Evolutionary conservation across 805 yeast species (phyloP), one percentile per base, ranked within the genome.

Genomic region (Candida insectalens): DNA sequence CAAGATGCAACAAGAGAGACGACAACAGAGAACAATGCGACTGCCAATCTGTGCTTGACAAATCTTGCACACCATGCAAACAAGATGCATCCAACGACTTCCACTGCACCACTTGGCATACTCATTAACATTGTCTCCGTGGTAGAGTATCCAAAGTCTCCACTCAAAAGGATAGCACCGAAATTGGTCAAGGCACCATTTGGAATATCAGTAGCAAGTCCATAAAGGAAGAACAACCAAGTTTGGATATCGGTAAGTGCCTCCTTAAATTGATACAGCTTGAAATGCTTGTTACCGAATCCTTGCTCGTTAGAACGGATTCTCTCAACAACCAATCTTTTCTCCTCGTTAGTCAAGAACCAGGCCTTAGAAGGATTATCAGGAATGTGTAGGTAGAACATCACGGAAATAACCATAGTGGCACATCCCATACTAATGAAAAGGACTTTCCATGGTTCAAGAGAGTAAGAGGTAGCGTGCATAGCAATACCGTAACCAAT

Each of bases 121-220:
- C 41, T 41, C 44, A 46, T 40, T 16, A 46, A 34, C 9, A 43
- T 17, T 2, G 31, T 9, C n/a, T 27, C 18, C 12, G 22, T 22
- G 2, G 54, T 46, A 20, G 38, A 21, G 41, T 49, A 59, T 3
- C 60, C 62, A 39, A 50, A 58, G 6, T 55, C 54, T 32, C 37
- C 43, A 10, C 17, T 25, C 17, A 63, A 43, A 14, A 62, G 43
- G 13, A 60, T 50, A 37, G 61, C 67, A 14, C 66, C 66, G 40
- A 71, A 64, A 31, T 69, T 40, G 69, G 77, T 39, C 66, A 61
- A 44, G 18, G 59, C 63, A 42, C 63, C 57, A 33, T 51, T 51
- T 55, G 48, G 64, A 30, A 51, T 63, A 29, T 38, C 37, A 30
- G 36, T 32, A 34, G 45, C 34, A 23, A 48, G 32, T 15, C 43